Evolutionary conservation across 805 yeast genomes (phyloP), one percentile per base, ranked within the genome.

Genomic region (Sugiyamaella chiloensis): DNA sequence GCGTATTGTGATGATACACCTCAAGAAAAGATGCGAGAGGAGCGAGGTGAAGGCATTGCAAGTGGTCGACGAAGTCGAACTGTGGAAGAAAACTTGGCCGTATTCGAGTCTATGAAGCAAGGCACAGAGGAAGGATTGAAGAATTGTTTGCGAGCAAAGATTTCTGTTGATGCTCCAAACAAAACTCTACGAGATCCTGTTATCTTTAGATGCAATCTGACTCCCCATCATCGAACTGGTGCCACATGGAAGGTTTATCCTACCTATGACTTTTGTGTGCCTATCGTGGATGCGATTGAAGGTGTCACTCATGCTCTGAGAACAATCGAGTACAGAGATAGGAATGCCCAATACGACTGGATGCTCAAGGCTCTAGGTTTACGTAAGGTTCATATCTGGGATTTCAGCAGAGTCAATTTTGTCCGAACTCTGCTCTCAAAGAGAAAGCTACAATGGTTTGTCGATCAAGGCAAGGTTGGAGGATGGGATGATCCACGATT

Each of bases 401-500:
- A 93, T 75, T 93, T 93, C 63, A 93, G 95, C 52, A 83, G 99
- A 72, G 90, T 93, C 63, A 93, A 91, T 79, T 93, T 93, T 65
- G 89, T 93, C 51, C 83, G 97, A 75, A 93, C 99, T 23, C 75
- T 93, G 66, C 75, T 93, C 52, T 88, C 96, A 53, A 93, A 93
- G 83, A 85, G 99, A 75, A 93, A 93, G 76, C 78, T 93, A 65
- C 99, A 95, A 74, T 93, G 99, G 99, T 89, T 93, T 70, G 99
- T 93, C 54, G 98, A 93, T 74, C 85, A 87, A 68, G 74, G 79
- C 36, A 75, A 84, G 60, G 99, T 93, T 50, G 62, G 78, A 20
- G 89, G 88, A 72, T 93, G 99, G 99, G 97, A 93, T 64, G 99
- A 93, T 69, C 99, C 99, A 60, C 80, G 99, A 69, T 93, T 93